A percentile compares a stretch with the other conserved stretches of the same genome.
Evolutionary conservation across 148 eudicot species (phyloP).

Genomic region (Fagopyrum homotropicum): DNA sequence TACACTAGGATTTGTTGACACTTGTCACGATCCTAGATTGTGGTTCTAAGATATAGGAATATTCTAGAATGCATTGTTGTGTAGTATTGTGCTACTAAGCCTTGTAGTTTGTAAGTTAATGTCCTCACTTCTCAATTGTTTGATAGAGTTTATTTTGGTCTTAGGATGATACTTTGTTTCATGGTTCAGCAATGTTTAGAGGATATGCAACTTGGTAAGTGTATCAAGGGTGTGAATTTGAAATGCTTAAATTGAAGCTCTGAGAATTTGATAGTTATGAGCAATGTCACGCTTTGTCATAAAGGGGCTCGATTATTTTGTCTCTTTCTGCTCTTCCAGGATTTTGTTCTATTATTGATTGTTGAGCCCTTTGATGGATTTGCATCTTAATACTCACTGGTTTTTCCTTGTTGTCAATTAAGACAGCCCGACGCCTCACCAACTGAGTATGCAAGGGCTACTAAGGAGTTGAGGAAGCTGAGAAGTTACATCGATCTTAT

Average conservation of each 20-base stretch:
- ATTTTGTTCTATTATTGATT: background rate
- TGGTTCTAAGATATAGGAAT: too few species aligned
- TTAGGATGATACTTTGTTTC: background rate
- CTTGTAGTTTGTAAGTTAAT: background rate
- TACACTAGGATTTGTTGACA: too few species aligned
- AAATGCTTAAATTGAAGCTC: background rate
- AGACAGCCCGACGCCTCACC: constrained; percentile 80
- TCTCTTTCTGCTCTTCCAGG: background rate
- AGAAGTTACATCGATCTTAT: constrained; percentile 48
- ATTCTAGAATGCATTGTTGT: too few species aligned
- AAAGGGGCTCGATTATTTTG: background rate
- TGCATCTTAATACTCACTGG: constrained; percentile 15
- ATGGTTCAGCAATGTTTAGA: background rate
- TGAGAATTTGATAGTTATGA: background rate
- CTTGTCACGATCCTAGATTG: too few species aligned
- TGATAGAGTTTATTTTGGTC: background rate
- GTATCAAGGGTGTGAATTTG: background rate
- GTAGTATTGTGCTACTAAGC: too few species aligned
- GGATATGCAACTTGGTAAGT: background rate
- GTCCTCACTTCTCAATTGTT: background rate
- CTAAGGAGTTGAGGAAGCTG: constrained; percentile 75
- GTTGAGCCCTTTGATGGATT: background rate
- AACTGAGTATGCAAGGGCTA: constrained; percentile 64
- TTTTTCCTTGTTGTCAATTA: constrained; percentile 26
- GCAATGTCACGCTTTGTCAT: background rate